Conservation (phyloP, 2,329 filamentous ascomycete genomes). For the Truncatella angustata region DNA sequence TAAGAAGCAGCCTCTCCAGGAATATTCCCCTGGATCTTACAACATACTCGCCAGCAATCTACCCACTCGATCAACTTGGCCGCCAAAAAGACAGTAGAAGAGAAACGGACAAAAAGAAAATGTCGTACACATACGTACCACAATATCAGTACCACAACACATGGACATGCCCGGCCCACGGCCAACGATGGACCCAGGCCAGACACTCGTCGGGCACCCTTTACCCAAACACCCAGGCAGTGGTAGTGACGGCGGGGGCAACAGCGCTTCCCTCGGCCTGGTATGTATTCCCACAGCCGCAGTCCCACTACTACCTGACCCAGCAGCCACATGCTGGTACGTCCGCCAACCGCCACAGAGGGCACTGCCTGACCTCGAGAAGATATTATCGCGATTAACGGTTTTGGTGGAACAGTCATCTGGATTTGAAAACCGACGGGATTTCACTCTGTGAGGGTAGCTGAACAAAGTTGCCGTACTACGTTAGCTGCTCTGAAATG, state of each 20-base stretch:
- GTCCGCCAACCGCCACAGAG: neutral
- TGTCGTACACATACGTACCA: slow-evolving; percentile 1
- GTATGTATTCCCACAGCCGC: neutral
- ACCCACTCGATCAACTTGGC: too few relatives aligned
- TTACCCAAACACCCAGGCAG: neutral
- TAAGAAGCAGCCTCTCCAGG: too few relatives aligned
- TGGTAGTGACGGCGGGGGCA: neutral
- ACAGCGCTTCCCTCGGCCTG: neutral
- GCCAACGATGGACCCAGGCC: neutral
- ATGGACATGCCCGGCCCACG: slow-evolving; percentile 2
- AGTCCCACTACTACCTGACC: neutral
- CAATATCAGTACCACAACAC: neutral
- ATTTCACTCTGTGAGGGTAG: too few relatives aligned
- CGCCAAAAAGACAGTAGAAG: too few relatives aligned
- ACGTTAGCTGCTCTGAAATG: neutral
- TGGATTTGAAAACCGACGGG: neutral
- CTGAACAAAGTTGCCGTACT: too few relatives aligned
- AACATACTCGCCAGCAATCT: too few relatives aligned
- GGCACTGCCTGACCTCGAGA: neutral
- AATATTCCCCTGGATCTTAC: too few relatives aligned
- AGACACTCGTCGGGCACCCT: neutral
- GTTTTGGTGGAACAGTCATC: neutral
- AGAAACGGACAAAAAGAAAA: too few relatives aligned
- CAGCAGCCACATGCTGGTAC: neutral
- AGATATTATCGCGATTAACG: slow-evolving; percentile 1